Conservation (phyloP, 129 eudicot species). For the Flaveria linearis region DNA sequence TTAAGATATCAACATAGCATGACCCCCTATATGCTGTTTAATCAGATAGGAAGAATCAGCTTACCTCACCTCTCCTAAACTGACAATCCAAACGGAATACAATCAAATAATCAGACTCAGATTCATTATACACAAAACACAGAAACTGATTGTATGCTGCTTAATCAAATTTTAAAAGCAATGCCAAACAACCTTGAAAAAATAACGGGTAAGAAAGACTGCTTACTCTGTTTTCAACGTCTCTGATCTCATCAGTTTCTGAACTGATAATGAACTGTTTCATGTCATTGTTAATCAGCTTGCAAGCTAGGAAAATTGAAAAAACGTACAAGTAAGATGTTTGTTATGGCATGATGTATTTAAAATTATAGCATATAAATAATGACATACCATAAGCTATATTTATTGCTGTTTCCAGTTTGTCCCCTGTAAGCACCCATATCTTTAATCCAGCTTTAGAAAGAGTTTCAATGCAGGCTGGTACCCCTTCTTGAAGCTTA, state of each 20-base stretch:
- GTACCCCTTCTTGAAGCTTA: slow-evolving; percentile 99
- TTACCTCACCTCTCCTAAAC: background rate
- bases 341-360: background rate
- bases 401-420: slow-evolving; percentile 97
- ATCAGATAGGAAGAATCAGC: background rate
- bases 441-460: slow-evolving; percentile 93
- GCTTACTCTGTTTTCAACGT: slow-evolving; percentile 77
- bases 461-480: slow-evolving; percentile 94
- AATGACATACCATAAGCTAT: slow-evolving; percentile 75
- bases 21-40: background rate
- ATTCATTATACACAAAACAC: background rate
- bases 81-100: background rate
- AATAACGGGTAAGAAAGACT: slow-evolving; percentile 3
- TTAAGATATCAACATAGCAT: background rate
- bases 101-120: background rate
- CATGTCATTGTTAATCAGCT: slow-evolving; percentile 85
- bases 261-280: slow-evolving; percentile 87
- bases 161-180: slow-evolving; percentile 1
- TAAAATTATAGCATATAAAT: slow-evolving; percentile 1
- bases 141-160: background rate
- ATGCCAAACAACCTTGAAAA: background rate
- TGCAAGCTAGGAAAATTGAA: slow-evolving; percentile 69
- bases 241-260: slow-evolving; percentile 89
- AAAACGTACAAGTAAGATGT: slow-evolving; percentile 12
- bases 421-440: slow-evolving; percentile 98